Percentiles rank a stretch among this genome's conserved stretches.
These are phyloP conservation scores for Phytophthora niederhauseri DNA, from an alignment of 352 stramenopile species.

Conservation along the genomic window DNA sequence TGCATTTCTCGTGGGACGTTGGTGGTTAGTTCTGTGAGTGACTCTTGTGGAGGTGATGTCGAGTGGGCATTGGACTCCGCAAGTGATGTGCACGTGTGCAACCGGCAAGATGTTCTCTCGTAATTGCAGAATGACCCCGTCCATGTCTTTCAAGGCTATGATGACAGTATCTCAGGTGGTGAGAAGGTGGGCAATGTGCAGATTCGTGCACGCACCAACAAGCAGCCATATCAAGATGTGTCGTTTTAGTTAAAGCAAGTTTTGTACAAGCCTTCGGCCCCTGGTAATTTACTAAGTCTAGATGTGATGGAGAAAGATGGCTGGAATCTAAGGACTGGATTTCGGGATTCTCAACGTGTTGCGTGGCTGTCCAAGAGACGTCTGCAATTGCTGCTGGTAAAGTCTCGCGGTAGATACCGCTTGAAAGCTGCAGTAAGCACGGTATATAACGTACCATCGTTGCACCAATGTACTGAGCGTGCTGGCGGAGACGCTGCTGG, in stretches of 20 bases:
- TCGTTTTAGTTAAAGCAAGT: slow-evolving; percentile 6
- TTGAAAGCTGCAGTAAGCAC: background rate
- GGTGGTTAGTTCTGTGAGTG: no score
- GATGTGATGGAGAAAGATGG: slow-evolving; percentile 5
- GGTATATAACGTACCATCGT: background rate
- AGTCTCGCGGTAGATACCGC: slow-evolving; percentile 7
- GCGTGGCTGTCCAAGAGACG: slow-evolving; percentile 3
- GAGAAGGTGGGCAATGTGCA: slow-evolving; percentile 5
- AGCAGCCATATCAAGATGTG: slow-evolving; percentile 10
- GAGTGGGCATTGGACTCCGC: slow-evolving; percentile 19
- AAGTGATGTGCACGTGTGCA: slow-evolving; percentile 17
- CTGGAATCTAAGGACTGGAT: slow-evolving; percentile 7
- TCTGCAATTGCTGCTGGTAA: background rate
- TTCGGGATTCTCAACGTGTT: background rate
- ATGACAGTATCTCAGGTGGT: background rate
- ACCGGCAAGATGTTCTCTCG: background rate
- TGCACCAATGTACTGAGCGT: background rate
- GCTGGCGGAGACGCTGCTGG: background rate
- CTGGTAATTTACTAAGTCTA: slow-evolving; percentile 18
- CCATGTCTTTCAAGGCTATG: slow-evolving; percentile 6
- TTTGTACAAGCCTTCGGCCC: slow-evolving; percentile 1
- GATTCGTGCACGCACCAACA: slow-evolving; percentile 5
- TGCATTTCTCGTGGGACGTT: no score
- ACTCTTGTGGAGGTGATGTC: no score
- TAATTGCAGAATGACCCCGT: background rate